Conservation (phyloP, 2,329 filamentous ascomycete genomes). For the Alternaria dauci region DNA sequence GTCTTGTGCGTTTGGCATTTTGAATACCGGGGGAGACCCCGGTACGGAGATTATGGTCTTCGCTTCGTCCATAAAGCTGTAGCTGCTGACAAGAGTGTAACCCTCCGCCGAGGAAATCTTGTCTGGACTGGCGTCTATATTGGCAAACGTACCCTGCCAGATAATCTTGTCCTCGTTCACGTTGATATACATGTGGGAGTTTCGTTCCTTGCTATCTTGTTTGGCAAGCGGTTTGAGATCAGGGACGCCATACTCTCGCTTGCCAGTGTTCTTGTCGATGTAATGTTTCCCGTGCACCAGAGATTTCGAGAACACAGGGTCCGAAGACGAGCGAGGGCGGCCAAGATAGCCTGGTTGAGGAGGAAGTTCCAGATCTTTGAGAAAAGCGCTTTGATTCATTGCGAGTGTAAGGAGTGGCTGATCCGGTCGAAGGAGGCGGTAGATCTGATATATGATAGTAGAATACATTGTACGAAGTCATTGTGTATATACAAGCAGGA, state of each 20-base stretch:
- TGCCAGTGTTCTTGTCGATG: not conserved
- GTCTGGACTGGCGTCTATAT: not conserved
- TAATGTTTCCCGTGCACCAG: not conserved
- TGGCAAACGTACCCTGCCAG: not conserved
- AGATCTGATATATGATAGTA: fast-evolving
- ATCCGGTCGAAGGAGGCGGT: not conserved
- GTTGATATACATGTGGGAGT: not conserved
- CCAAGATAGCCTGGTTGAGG: not conserved
- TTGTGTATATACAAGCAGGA: not conserved
- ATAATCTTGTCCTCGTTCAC: not conserved
- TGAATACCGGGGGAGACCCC: not conserved
- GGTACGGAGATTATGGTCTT: not conserved
- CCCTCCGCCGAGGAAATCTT: not conserved
- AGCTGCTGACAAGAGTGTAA: not conserved
- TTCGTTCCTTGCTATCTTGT: not conserved
- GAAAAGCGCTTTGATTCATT: not conserved
- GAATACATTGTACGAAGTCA: not conserved
- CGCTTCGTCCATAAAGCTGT: not conserved
- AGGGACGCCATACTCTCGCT: not conserved
- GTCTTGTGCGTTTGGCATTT: not conserved
- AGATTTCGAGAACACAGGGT: not conserved
- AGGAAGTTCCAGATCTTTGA: not conserved
- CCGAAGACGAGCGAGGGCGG: not conserved
- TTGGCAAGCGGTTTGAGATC: not conserved
- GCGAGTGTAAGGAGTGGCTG: too few species aligned